Base-by-base conservation (phyloP, 306 rosid species). In the Argentina anserina region DNA sequence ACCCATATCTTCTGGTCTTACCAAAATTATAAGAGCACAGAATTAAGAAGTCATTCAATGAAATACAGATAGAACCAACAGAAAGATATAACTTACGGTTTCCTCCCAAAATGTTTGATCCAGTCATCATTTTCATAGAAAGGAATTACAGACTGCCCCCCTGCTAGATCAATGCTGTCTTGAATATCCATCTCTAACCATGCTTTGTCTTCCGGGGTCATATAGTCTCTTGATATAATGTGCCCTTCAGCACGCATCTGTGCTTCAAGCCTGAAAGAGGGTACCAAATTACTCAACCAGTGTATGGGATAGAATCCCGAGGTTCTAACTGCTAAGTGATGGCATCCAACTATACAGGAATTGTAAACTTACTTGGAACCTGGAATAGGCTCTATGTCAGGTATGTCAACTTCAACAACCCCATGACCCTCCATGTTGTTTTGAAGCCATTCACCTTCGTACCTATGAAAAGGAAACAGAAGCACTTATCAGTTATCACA, bases 401-500 rank as follows among this genome's bases (percentile, higher is more conserved):
- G 98, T 67, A 94, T 87, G 78, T 89, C 96, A 74, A 94, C 96
- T 84, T 94, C 99, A 82, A 89, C 80, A 71, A 94, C 92, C 42
- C 96, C 99, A 70, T 94, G 97, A 68, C 99, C 99, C 81, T 89
- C 97, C 82, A 88, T 82, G 72, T 84, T 76, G 50, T 94, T 91
- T 82, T 84, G 96, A 77, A 91, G 81, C 99, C 99, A 94, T 81
- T 94, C 99, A 73, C 97, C 99, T 91, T 94, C 99, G 78, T 91
- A 94, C 89, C 97, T 94, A 63, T 25, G 53, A 71, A 66, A 62
- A 79, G 31, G 67, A 73, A 74, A 79, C 14, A 71, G n/a, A 39
- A 56, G 25, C 42, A 14, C 1, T 36, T 52, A 7, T 70, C 42
- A 14, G 0, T 36, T 52, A 7, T 70, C 26, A 15, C 4, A 52